Percentiles rank a stretch among this genome's conserved stretches.
These are phyloP conservation scores for Letharia lupina DNA, from an alignment of 495 filamentous ascomycete genomes.

Conservation along the genomic window DNA sequence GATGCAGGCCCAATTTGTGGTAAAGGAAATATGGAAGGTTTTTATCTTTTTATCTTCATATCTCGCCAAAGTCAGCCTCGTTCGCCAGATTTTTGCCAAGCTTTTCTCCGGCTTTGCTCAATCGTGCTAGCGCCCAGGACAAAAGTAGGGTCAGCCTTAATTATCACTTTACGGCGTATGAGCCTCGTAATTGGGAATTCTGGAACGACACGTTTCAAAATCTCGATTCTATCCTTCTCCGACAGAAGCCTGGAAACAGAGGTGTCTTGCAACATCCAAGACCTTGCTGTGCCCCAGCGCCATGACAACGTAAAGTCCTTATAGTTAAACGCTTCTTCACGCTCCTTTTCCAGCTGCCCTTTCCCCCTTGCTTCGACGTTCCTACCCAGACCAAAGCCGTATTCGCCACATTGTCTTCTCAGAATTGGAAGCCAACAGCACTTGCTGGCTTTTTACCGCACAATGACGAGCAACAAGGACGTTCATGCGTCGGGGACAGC, in stretches of 20 bases:
- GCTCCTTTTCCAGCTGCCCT: constrained; percentile 14
- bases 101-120: too few relatives aligned
- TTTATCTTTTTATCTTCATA: too few relatives aligned
- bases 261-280: background rate
- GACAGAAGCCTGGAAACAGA: background rate
- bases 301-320: constrained; percentile 8
- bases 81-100: too few relatives aligned
- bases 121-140: background rate
- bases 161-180: constrained; percentile 4
- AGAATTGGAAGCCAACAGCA: background rate
- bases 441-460: background rate
- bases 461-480: constrained; percentile 45
- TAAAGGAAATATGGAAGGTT: too few relatives aligned
- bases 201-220: constrained; percentile 16
- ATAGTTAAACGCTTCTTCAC: constrained; percentile 6
- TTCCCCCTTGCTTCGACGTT: constrained; percentile 8
- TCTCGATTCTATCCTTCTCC: too few relatives aligned
- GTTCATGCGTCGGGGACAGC: constrained; percentile 59
- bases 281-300: background rate
- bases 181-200: background rate
- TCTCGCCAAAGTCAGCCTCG: too few relatives aligned
- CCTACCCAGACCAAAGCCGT: background rate
- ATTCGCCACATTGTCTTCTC: background rate
- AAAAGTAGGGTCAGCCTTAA: constrained; percentile 3
- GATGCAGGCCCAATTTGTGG: too few relatives aligned